Base-by-base conservation (phyloP, 1,284 basidiomycete genomes). In the Tilletia setariae region DNA sequence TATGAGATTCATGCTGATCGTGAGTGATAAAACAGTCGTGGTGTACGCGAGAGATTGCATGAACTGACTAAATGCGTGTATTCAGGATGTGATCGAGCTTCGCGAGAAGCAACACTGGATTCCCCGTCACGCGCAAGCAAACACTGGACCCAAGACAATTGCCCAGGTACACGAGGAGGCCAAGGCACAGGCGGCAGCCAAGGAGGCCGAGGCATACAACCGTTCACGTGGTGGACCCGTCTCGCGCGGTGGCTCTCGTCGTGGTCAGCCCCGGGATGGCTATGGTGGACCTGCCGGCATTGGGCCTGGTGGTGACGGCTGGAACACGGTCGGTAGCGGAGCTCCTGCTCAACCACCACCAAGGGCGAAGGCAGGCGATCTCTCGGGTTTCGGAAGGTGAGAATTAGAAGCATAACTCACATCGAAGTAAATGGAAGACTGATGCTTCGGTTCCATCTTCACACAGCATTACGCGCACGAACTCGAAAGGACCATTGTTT, bases 1-100 rank as follows among this genome's bases (percentile, higher is more conserved):
- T 81, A 92, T 97, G 88, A 89, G 90, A 69, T 97, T 93, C 85
- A 97, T 97, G 93, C 87, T 98, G 69, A 88, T 91, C 88, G 93
- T 94, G 73, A 68, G 87, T 86, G 16, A n/a, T n/a, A n/a, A n/a
- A n/a, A n/a, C n/a, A n/a, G n/a, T n/a, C n/a, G n/a, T n/a, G n/a
- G n/a, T n/a, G n/a, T n/a, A n/a, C n/a, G n/a, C n/a, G n/a, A n/a
- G n/a, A n/a, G n/a, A n/a, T n/a, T n/a, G n/a, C n/a, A n/a, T n/a
- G n/a, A n/a, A n/a, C n/a, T n/a, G n/a, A n/a, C n/a, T n/a, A n/a
- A n/a, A n/a, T n/a, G n/a, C n/a, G n/a, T n/a, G n/a, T 66, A 64
- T 40, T 35, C 78, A 93, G 90, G 92, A 94, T 83, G 87, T 97
- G 53, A 88, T 95, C 74, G 95, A 98, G 83, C 86, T 96, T 49